Evolutionary conservation across 441 rosid genomes (phyloP).

Genomic region (Lepidium campestre): DNA sequence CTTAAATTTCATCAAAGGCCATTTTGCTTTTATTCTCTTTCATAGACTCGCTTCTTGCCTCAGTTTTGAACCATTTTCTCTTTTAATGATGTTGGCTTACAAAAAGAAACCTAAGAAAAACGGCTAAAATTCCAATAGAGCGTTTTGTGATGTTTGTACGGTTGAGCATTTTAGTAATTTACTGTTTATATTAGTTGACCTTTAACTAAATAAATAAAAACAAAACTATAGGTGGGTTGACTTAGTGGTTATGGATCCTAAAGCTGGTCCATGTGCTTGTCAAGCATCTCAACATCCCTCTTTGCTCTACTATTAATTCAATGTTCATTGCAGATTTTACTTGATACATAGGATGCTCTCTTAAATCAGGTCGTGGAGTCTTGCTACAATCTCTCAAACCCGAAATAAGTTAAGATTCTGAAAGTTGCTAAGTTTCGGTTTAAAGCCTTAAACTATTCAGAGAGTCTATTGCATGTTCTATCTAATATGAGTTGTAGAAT

Average conservation of each 20-base stretch:
- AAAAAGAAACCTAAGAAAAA: neutral
- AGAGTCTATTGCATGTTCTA: no score
- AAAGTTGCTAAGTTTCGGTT: neutral
- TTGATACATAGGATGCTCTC: neutral
- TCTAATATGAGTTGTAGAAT: no score
- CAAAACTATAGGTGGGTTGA: neutral
- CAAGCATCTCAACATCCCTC: no score
- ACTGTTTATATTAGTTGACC: conserved; percentile 40
- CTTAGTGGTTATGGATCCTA: neutral
- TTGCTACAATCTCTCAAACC: neutral
- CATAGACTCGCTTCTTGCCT: neutral
- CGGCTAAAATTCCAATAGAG: conserved; percentile 8
- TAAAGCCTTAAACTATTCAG: neutral
- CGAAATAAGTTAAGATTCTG: neutral
- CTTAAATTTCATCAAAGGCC: conserved; percentile 3
- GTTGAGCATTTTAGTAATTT: conserved; percentile 64
- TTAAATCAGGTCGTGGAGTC: neutral
- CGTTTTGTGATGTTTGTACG: conserved; percentile 23
- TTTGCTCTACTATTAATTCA: no score
- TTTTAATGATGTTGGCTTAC: neutral
- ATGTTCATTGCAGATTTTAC: no score
- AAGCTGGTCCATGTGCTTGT: neutral
- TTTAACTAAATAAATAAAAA: neutral
- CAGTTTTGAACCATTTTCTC: conserved; percentile 1
- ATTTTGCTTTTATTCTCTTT: neutral